phyloP scores from a whole-genome alignment of 805 yeast species.

The Schizosaccharomyces octosporus region DNA sequence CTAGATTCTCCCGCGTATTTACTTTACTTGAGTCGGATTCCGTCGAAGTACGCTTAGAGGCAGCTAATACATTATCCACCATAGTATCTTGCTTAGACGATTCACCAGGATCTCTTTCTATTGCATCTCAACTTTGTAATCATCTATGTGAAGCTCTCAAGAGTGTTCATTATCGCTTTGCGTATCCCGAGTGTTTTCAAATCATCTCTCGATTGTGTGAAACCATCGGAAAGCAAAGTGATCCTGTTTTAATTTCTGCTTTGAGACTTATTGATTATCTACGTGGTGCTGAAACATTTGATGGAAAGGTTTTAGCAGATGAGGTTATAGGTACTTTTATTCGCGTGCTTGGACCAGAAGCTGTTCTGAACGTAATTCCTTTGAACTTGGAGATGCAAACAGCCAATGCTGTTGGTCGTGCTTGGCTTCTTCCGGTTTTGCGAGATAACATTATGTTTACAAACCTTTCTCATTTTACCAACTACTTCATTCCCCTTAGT shows the following conservation, averaged over 20 bases:
- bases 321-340: background rate
- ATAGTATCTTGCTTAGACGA: background rate
- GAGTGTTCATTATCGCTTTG: conserved; percentile 41
- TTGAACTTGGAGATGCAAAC: conserved; percentile 27
- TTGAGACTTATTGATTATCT: conserved; percentile 59
- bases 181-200: conserved; percentile 51
- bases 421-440: conserved; percentile 79
- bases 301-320: conserved; percentile 3
- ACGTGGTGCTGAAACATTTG: conserved; percentile 39
- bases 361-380: conserved; percentile 50
- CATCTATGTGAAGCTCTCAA: conserved; percentile 35
- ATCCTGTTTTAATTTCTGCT: conserved; percentile 45
- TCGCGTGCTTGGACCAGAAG: conserved; percentile 49
- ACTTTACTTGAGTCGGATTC: background rate
- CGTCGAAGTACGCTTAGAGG: background rate
- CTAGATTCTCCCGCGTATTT: background rate
- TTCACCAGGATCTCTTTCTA: background rate
- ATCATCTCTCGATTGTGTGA: conserved; percentile 36
- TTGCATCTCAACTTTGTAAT: conserved; percentile 11
- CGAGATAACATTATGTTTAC: conserved; percentile 68
- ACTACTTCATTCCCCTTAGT: conserved; percentile 40
- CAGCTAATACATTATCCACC: background rate
- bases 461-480: conserved; percentile 34
- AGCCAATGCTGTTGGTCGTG: conserved; percentile 49
- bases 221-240: conserved; percentile 37